Percentiles rank a stretch among this genome's conserved stretches.
Evolutionary conservation across 768 basidiomycete genomes (phyloP).

Genomic region (Daedalea quercina): DNA sequence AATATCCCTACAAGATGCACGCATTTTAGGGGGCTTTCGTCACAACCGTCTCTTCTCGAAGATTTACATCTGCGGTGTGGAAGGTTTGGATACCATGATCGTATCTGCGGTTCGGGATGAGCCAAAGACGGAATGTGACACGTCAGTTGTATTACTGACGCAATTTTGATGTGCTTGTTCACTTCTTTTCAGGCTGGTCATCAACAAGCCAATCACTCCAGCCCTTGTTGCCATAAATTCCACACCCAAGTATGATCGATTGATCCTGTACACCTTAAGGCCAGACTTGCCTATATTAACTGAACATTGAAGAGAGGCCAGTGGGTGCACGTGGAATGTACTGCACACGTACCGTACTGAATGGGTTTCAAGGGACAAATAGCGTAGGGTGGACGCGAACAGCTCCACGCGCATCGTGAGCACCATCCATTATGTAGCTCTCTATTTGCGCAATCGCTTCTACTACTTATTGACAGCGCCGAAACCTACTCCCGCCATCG

Average conservation of each 20-base stretch:
- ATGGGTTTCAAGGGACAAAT: too few relatives aligned
- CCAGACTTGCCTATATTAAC: constrained; percentile 31
- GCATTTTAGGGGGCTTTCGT: background rate
- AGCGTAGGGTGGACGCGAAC: too few relatives aligned
- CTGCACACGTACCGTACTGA: too few relatives aligned
- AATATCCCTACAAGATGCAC: background rate
- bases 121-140: background rate
- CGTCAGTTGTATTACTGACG: constrained; percentile 17
- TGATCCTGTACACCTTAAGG: constrained; percentile 26
- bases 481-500: too few relatives aligned
- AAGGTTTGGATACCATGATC: constrained; percentile 34
- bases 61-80: constrained; percentile 24
- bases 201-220: constrained; percentile 32
- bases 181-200: constrained; percentile 28
- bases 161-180: constrained; percentile 31
- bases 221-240: constrained; percentile 23
- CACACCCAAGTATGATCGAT: constrained; percentile 29
- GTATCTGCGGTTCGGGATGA: constrained; percentile 15
- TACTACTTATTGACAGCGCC: too few relatives aligned
- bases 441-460: too few relatives aligned
- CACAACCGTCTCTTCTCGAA: background rate
- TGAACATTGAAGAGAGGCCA: background rate
- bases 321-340: too few relatives aligned
- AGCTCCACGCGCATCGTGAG: too few relatives aligned
- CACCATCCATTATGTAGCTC: too few relatives aligned